These are phyloP conservation scores for Dipodascus geniculatus DNA, from an alignment of 805 yeast species.

Conservation along the genomic window DNA sequence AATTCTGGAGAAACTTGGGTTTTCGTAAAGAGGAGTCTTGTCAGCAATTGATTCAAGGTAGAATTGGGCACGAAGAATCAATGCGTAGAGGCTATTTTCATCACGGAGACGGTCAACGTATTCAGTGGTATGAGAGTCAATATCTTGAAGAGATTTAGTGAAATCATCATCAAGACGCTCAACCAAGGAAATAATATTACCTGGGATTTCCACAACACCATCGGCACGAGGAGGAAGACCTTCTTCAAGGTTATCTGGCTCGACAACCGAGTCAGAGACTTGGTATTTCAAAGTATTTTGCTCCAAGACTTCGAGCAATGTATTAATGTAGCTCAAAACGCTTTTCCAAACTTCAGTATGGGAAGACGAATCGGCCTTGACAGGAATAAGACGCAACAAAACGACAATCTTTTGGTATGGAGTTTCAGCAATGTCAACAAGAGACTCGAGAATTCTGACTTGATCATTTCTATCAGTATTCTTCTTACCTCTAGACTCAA, in stretches of 20 bases:
- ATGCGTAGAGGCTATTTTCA: constrained; percentile 63
- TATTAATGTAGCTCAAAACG: constrained; percentile 48
- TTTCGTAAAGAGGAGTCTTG: constrained; percentile 23
- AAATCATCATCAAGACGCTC: constrained; percentile 95
- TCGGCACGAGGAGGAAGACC: constrained; percentile 45
- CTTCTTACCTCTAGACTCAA: constrained; percentile 92
- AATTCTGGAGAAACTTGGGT: constrained; percentile 46
- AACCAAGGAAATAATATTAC: constrained; percentile 74
- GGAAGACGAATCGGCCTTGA: constrained; percentile 79
- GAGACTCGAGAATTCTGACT: constrained; percentile 53
- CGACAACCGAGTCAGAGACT: constrained; percentile 76
- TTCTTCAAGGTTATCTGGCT: constrained; percentile 57
- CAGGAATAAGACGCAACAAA: constrained; percentile 70
- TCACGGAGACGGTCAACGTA: constrained; percentile 83
- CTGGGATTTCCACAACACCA: constrained; percentile 67
- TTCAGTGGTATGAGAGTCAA: constrained; percentile 93
- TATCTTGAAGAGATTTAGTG: constrained; percentile 70
- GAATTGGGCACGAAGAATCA: constrained; percentile 74
- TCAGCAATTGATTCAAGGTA: constrained; percentile 59
- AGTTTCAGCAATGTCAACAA: constrained; percentile 36
- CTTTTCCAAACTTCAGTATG: constrained; percentile 72
- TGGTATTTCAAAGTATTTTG: constrained; percentile 43
- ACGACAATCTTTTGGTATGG: constrained; percentile 72
- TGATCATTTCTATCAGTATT: constrained; percentile 79
- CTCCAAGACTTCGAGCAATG: constrained; percentile 60